phyloP scores from a whole-genome alignment of 495 filamentous ascomycete species.

The Daldinia caldariorum region DNA sequence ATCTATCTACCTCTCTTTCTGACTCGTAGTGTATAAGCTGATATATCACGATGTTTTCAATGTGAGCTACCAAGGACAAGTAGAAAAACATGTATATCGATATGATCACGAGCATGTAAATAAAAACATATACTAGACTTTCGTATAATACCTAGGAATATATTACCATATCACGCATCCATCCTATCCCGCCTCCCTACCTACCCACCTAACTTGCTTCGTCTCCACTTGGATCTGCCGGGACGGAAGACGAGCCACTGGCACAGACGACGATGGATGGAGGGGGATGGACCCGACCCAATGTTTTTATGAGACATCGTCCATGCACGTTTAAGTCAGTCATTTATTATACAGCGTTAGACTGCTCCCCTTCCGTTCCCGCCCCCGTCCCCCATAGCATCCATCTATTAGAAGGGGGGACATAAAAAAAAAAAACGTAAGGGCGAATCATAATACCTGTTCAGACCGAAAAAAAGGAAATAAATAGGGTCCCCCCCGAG shows the following conservation, averaged over 20 bases:
- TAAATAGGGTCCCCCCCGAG: neutral
- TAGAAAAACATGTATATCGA: neutral
- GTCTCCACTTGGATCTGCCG: slow-evolving; percentile 7
- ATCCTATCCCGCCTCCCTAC: neutral
- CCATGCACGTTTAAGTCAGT: slow-evolving; percentile 6
- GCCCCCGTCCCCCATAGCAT: neutral
- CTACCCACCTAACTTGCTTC: neutral
- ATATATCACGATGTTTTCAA: neutral
- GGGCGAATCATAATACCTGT: slow-evolving; percentile 32
- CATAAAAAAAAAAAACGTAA: neutral
- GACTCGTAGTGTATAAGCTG: neutral
- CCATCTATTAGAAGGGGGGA: neutral
- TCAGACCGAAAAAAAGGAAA: slow-evolving; percentile 32
- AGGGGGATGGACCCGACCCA: slow-evolving; percentile 1
- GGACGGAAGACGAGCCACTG: neutral
- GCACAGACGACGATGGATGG: neutral
- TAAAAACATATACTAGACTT: neutral
- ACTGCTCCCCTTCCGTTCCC: neutral
- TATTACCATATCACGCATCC: neutral
- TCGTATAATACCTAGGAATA: too few relatives aligned
- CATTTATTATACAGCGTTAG: neutral
- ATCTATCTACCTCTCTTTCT: neutral
- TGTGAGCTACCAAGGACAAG: neutral
- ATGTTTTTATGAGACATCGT: slow-evolving; percentile 13
- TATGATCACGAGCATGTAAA: slow-evolving; percentile 1